Base-by-base conservation (phyloP, 805 yeast genomes). In the Lipomyces sp. region DNA sequence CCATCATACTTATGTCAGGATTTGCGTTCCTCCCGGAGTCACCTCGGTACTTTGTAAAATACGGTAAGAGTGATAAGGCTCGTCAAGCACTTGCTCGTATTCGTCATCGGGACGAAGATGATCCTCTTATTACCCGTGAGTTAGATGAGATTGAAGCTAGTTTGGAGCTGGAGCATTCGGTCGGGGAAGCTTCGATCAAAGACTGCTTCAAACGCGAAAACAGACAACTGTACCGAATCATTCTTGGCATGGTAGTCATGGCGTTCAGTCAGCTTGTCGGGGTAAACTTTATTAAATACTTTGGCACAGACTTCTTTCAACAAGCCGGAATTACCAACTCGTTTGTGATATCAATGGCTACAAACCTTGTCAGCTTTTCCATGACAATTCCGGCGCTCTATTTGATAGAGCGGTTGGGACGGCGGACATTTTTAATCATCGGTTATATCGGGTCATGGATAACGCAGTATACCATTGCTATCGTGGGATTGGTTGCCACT, bases 261-360 rank as follows among this genome's bases (percentile, higher is more conserved):
- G 88, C 90, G n/a, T 81, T 90, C 75, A 97, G 92, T 78, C 98
- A 93, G 79, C 86, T 91, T 73, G 86, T 96, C 7, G 98, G 98
- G 61, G 88, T 92, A 68, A 92, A 92, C 79, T 92, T 92, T 74
- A 89, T 92, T 66, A 90, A 92, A 75, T 93, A 92, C 79, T 93
- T 88, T 77, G 95, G 97, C 57, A 92, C 94, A 29, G 84, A 88
- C 72, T 91, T 92, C 77, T 91, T 93, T 77, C 84, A 62, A 81
- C 79, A 66, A 83, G 92, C 2, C 95, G 97, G 53, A 75, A 76
- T 83, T 64, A 74, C 83, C 64, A 83, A 86, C 73, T 88, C 89
- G 63, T 92, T 90, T 77, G 75, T 90, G 61, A 86, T 90, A 74
- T 89, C 95, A 6, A 84, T 92, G 63, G 79, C 90, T 56, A 90